Percentiles rank a stretch among this genome's conserved stretches.
Evolutionary conservation across 257 asterid genomes (phyloP).

Genomic region (Rhazya stricta): DNA sequence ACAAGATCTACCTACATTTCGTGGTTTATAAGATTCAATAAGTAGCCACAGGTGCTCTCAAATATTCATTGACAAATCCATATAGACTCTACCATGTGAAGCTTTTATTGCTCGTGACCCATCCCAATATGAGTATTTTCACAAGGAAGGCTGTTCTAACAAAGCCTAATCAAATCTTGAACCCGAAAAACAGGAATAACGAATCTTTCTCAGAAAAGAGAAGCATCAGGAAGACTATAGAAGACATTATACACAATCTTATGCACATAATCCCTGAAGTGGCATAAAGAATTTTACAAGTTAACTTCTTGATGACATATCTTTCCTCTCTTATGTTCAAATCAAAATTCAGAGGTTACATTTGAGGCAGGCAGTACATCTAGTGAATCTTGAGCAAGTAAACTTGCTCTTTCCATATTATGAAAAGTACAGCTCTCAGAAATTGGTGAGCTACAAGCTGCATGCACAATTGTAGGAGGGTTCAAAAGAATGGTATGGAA

Average conservation of each 20-base stretch:
- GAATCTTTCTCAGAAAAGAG: neutral
- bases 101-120: neutral
- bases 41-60: neutral
- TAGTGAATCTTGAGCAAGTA: neutral
- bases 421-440: neutral
- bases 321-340: neutral
- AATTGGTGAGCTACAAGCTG: conserved; percentile 4
- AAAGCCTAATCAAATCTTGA: neutral
- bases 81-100: neutral
- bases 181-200: neutral
- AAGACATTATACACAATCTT: neutral
- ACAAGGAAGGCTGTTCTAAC: neutral
- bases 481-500: neutral
- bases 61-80: neutral
- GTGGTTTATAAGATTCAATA: neutral
- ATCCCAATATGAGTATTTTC: neutral
- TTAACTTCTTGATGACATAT: neutral
- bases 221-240: neutral
- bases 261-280: neutral
- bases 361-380: neutral
- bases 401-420: neutral
- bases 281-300: neutral
- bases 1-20: neutral
- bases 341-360: neutral
- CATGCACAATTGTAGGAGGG: neutral